Evolutionary conservation across 2,329 filamentous ascomycete genomes (phyloP), one percentile per base, ranked within the genome.

Genomic region (Scedosporium aurantiacum): DNA sequence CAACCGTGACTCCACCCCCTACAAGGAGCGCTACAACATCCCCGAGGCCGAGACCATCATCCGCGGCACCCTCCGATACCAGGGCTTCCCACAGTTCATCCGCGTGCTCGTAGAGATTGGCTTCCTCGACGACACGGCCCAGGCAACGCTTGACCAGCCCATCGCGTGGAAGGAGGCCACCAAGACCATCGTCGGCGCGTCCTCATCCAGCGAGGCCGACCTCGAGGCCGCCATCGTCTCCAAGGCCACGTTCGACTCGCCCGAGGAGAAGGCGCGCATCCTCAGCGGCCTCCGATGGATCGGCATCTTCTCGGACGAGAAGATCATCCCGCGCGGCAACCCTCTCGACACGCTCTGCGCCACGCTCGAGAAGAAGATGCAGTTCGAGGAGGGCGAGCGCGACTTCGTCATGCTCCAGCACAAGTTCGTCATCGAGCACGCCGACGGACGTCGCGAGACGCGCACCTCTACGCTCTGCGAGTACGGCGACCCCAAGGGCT

Each of bases 311-410:
- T 87, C 84, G 52, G 81, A 86, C 66, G 81, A 84, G 70, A 77
- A 83, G 72, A 91, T 88, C 70, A 87, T 77, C 5, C 87, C 90
- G 28, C 79, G 84, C 61, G 88, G 85, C 61, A 96, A 90, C 78
- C 88, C 91, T 3, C 82, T 96, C 25, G 92, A 96, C 74, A 93
- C 89, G n/a, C 84, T 96, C 45, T 96, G 91, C 77, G 90, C 90
- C 37, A 89, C 86, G 2, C 83, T 96, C 32, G 91, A 96, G 80
- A 78, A 89, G 80, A 96, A 95, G 85, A 95, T 96, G 90, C 83
- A 89, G 75, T 96, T 87, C 74, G 88, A 83, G 70, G 79, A 88
- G 68, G 87, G 82, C 64, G 91, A 96, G 83, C 87, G 91, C 63
- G 91, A 96, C 74, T 79, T 95, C 66, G 89, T 94, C 65, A 84